These are phyloP conservation scores for Microascus cirrosus DNA, from an alignment of 2,329 filamentous ascomycete species.

Conservation along the genomic window DNA sequence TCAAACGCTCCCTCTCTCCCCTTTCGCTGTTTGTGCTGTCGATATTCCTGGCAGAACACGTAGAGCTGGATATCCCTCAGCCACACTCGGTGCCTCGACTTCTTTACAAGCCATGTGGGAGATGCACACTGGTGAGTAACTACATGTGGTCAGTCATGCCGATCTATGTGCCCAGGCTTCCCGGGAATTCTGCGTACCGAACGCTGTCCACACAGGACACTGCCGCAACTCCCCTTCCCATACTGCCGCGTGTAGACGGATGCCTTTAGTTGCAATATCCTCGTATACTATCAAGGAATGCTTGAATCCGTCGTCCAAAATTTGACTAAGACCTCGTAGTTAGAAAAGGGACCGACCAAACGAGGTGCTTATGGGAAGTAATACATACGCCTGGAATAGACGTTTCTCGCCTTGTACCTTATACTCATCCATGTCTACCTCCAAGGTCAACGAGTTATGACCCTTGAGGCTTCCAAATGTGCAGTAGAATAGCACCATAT, in stretches of 20 bases:
- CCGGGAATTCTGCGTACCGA: constrained; percentile 28
- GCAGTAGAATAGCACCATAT: constrained; percentile 48
- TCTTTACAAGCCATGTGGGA: constrained; percentile 37
- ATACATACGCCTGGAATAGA: constrained; percentile 44
- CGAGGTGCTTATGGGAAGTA: not conserved
- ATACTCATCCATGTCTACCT: constrained; percentile 33
- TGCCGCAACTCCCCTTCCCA: constrained; percentile 40
- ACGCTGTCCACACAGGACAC: constrained; percentile 55
- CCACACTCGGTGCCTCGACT: constrained; percentile 33
- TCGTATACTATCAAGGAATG: constrained; percentile 43
- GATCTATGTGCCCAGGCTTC: not conserved
- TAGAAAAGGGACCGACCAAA: not conserved
- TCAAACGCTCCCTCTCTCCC: constrained; percentile 37
- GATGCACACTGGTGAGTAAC: constrained; percentile 41
- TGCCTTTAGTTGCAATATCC: constrained; percentile 32
- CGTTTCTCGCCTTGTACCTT: constrained; percentile 34
- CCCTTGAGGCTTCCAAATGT: constrained; percentile 46
- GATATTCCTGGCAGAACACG: constrained; percentile 47
- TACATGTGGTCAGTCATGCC: constrained; percentile 12
- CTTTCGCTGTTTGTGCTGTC: constrained; percentile 38
- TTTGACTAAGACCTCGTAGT: constrained; percentile 27
- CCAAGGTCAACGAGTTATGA: constrained; percentile 30
- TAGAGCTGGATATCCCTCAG: constrained; percentile 45
- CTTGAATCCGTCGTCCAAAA: constrained; percentile 41
- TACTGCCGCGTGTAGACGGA: constrained; percentile 45